A percentile compares a stretch with the other conserved stretches of the same genome.
phyloP scores from a whole-genome alignment of 2,329 filamentous ascomycete genomes.

The Cordyceps militaris region DNA sequence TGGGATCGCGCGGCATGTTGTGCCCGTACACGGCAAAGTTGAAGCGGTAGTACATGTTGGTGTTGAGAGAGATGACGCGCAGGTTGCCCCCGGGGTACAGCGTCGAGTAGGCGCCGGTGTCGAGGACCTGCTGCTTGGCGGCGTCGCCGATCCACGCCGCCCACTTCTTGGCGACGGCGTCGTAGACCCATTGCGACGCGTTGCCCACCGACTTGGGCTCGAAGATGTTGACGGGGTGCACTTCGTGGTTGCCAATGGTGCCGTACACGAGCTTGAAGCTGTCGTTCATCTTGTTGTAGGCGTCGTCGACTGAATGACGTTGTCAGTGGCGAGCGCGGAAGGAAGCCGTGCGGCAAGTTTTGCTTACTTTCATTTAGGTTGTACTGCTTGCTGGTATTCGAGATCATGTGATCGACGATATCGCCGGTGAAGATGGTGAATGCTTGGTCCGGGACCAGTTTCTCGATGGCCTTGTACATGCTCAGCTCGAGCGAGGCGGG shows the following conservation, averaged over 20 bases:
- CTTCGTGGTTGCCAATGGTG: constrained; percentile 52
- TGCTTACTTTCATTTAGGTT: constrained; percentile 26
- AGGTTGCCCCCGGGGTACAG: constrained; percentile 39
- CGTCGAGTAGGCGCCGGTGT: constrained; percentile 45
- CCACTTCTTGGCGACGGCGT: constrained; percentile 41
- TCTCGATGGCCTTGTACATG: constrained; percentile 45
- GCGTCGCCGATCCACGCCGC: constrained; percentile 36
- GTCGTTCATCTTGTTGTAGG: constrained; percentile 40
- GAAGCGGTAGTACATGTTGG: constrained; percentile 51
- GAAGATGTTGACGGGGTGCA: constrained; percentile 44
- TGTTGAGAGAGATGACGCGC: constrained; percentile 53
- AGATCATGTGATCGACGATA: constrained; percentile 46
- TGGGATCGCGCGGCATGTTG: constrained; percentile 43
- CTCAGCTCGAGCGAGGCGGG: constrained; percentile 45
- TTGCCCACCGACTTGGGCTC: constrained; percentile 34
- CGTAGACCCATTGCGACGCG: constrained; percentile 46
- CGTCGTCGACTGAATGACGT: constrained; percentile 30
- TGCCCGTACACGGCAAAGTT: constrained; percentile 51
- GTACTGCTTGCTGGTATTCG: constrained; percentile 34
- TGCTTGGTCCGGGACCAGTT: constrained; percentile 37
- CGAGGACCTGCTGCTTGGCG: constrained; percentile 25
- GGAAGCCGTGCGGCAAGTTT: constrained; percentile 14
- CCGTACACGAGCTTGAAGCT: constrained; percentile 41
- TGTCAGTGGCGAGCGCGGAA: neutral
- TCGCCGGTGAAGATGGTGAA: constrained; percentile 55